Conservation (phyloP, 495 filamentous ascomycete species). For the Aspergillus funiculosus region DNA sequence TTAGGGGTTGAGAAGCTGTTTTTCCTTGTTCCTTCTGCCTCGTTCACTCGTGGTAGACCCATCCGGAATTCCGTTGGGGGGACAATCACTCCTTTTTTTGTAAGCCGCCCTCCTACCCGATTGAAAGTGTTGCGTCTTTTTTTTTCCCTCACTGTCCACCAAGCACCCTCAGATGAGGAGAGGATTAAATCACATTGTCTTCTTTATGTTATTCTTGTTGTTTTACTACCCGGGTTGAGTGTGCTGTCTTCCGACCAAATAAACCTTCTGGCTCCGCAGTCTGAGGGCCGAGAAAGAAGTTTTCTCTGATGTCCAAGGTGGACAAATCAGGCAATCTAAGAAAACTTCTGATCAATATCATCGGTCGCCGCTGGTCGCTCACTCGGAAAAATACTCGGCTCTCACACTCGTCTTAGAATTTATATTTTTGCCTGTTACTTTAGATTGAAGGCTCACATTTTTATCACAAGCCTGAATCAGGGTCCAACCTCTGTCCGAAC, state of each 20-base stretch:
- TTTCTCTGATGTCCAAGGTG: constrained; percentile 11
- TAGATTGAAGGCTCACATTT: constrained; percentile 7
- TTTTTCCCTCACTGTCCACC: constrained; percentile 7
- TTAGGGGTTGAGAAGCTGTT: constrained; percentile 18
- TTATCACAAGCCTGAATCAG: constrained; percentile 1
- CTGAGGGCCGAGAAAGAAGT: constrained; percentile 7
- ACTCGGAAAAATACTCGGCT: constrained; percentile 9
- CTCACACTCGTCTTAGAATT: too few relatives aligned
- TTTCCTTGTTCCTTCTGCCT: constrained; percentile 25
- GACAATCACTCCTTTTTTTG: constrained; percentile 26
- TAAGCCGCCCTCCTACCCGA: constrained; percentile 19
- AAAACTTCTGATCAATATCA: constrained; percentile 17
- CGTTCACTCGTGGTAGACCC: constrained; percentile 38
- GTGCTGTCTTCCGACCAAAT: neutral
- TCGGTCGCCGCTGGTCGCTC: constrained; percentile 16
- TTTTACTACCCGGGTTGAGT: neutral
- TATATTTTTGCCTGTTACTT: too few relatives aligned
- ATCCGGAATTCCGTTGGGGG: constrained; percentile 16
- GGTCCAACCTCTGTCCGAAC: constrained; percentile 16
- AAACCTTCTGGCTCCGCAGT: neutral
- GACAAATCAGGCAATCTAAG: constrained; percentile 7
- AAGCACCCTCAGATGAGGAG: constrained; percentile 6
- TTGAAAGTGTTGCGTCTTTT: constrained; percentile 4
- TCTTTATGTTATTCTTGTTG: neutral
- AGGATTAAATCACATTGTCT: constrained; percentile 2